phyloP scores from a whole-genome alignment of 352 stramenopile genomes.

The Pythium brachiatum region DNA sequence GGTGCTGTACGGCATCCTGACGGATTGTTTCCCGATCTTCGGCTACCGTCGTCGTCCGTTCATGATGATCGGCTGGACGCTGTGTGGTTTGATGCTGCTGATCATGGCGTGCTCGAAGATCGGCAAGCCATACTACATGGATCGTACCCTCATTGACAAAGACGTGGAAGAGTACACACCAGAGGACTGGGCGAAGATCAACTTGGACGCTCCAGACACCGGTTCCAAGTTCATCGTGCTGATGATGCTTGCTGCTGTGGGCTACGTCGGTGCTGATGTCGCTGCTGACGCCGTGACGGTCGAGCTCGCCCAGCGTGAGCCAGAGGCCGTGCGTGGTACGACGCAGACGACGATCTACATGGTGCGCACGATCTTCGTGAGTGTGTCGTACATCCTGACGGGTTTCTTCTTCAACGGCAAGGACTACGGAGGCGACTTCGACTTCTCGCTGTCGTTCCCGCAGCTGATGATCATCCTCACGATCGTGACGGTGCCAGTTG shows the following conservation, averaged over 20 bases:
- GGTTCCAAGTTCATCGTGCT: slow-evolving; percentile 16
- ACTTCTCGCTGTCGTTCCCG: slow-evolving; percentile 20
- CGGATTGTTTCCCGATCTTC: no score
- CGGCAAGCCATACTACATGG: slow-evolving; percentile 15
- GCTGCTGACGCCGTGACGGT: slow-evolving; percentile 22
- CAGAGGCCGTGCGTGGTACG: slow-evolving; percentile 19
- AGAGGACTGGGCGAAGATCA: slow-evolving; percentile 6
- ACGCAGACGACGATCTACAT: slow-evolving; percentile 26
- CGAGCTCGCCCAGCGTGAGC: slow-evolving; percentile 27
- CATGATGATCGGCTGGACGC: slow-evolving; percentile 19
- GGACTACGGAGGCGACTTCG: no score
- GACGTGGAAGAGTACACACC: background rate
- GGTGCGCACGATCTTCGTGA: slow-evolving; percentile 14
- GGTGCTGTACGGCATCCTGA: no score
- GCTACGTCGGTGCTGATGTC: slow-evolving; percentile 26
- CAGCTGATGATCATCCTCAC: slow-evolving; percentile 21
- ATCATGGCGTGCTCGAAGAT: slow-evolving; percentile 10
- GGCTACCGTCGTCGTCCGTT: slow-evolving; percentile 18
- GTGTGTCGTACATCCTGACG: slow-evolving; percentile 8
- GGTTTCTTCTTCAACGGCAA: slow-evolving; percentile 25
- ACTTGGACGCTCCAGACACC: background rate
- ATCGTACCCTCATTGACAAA: background rate
- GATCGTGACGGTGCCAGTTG: slow-evolving; percentile 8
- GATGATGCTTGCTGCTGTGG: slow-evolving; percentile 21
- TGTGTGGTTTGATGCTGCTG: slow-evolving; percentile 9